phyloP scores from a whole-genome alignment of 306 rosid genomes.

The Lotus japonicus region DNA sequence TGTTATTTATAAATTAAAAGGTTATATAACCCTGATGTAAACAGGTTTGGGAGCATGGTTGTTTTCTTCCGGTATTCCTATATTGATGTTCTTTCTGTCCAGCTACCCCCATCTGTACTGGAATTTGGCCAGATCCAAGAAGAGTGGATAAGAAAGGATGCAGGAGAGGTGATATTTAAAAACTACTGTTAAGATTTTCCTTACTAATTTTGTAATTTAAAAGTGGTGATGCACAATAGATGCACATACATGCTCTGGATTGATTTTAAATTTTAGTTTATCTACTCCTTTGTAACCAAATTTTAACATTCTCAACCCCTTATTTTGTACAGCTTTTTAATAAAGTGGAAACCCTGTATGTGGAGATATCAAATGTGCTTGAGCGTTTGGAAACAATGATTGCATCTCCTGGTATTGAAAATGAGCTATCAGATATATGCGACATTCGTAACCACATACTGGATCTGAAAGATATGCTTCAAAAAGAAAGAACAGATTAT shows the following conservation, averaged over 20 bases:
- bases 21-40: slow-evolving; percentile 16
- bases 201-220: slow-evolving; percentile 2
- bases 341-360: slow-evolving; percentile 67
- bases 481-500: slow-evolving; percentile 63
- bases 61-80: slow-evolving; percentile 93
- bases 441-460: slow-evolving; percentile 50
- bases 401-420: slow-evolving; percentile 30
- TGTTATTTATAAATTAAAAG: slow-evolving; percentile 16
- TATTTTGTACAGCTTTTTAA: slow-evolving; percentile 46
- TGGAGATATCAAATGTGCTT: slow-evolving; percentile 67
- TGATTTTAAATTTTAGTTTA: neutral
- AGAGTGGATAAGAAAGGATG: slow-evolving; percentile 76
- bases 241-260: neutral
- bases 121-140: slow-evolving; percentile 67
- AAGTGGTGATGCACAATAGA: neutral
- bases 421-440: slow-evolving; percentile 37
- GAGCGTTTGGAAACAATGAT: slow-evolving; percentile 56
- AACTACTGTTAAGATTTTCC: slow-evolving; percentile 12
- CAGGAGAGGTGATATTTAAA: slow-evolving; percentile 55
- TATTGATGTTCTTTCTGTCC: slow-evolving; percentile 82
- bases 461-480: slow-evolving; percentile 66
- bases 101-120: slow-evolving; percentile 74
- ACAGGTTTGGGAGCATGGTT: slow-evolving; percentile 94
- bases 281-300: neutral
- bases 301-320: slow-evolving; percentile 12